Conservation (phyloP, 495 filamentous ascomycete genomes). For the Penicillium egyptiacum region DNA sequence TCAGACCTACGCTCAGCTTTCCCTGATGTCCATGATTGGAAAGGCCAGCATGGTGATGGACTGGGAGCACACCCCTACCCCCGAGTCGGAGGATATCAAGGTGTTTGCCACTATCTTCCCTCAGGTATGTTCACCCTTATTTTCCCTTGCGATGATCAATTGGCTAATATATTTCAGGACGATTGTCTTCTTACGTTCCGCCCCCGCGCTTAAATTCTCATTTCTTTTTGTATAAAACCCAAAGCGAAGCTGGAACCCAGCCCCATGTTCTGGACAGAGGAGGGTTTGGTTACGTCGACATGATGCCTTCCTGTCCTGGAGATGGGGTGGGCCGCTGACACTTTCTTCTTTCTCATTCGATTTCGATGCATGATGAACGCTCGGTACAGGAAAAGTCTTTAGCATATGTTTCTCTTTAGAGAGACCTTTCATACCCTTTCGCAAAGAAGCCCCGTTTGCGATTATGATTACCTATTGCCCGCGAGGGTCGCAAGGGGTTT, state of each 20-base stretch:
- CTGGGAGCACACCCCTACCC: constrained; percentile 86
- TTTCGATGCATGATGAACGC: constrained; percentile 16
- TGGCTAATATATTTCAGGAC: constrained; percentile 36
- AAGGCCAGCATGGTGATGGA: constrained; percentile 90
- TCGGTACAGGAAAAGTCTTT: constrained; percentile 13
- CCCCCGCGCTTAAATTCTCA: constrained; percentile 36
- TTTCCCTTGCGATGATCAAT: background rate
- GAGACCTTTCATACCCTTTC: constrained; percentile 14
- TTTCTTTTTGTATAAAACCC: constrained; percentile 18
- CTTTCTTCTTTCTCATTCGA: constrained; percentile 20
- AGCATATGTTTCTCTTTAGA: constrained; percentile 4
- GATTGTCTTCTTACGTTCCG: constrained; percentile 48
- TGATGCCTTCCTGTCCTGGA: constrained; percentile 42
- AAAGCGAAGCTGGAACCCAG: constrained; percentile 26
- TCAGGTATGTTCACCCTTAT: constrained; percentile 60
- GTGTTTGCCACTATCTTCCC: constrained; percentile 99
- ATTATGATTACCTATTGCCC: constrained; percentile 18
- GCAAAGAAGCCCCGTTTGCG: constrained; percentile 7
- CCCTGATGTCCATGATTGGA: constrained; percentile 87
- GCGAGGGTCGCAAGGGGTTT: constrained; percentile 15
- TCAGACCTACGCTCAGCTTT: constrained; percentile 87
- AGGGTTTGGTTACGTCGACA: constrained; percentile 19
- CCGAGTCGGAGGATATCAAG: constrained; percentile 87
- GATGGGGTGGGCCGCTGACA: constrained; percentile 32
- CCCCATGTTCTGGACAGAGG: constrained; percentile 24